Conservation (phyloP, 2,329 filamentous ascomycete genomes). For the Cladosporium halotolerans region DNA sequence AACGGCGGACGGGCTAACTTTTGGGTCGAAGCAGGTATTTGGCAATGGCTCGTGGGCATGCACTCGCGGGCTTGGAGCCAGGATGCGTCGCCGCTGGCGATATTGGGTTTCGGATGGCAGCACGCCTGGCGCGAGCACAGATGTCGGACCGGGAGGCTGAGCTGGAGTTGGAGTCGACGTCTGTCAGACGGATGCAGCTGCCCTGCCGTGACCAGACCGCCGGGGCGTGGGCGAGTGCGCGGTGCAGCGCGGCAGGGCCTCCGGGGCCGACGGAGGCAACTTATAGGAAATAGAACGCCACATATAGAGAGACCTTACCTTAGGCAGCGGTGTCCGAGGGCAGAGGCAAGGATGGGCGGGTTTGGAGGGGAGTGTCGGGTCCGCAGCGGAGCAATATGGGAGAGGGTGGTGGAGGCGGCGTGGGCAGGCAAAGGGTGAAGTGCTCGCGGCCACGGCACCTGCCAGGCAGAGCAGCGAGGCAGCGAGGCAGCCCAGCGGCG, state of each 20-base stretch:
- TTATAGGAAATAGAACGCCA: not conserved
- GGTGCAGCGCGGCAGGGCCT: conserved; percentile 6
- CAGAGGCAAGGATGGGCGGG: not conserved
- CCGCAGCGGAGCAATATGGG: not conserved
- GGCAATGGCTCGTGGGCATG: not conserved
- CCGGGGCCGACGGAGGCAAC: conserved; percentile 9
- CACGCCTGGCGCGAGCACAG: conserved; percentile 10
- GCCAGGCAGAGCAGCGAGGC: not conserved
- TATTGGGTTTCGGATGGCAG: conserved; percentile 11
- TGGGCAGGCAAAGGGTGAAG: too few species aligned
- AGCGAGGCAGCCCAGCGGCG: not conserved
- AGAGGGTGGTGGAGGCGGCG: not conserved
- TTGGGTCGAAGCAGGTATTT: conserved; percentile 7
- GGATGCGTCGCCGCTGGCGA: conserved; percentile 4
- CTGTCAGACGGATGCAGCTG: conserved; percentile 2
- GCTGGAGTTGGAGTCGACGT: conserved; percentile 5
- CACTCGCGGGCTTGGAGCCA: conserved; percentile 6
- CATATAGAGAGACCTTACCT: conserved; percentile 11
- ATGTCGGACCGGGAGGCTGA: not conserved
- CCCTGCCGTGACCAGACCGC: conserved; percentile 6
- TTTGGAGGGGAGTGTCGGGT: not conserved
- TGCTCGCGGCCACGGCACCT: not conserved
- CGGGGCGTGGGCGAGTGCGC: not conserved
- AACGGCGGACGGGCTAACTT: conserved; percentile 11
- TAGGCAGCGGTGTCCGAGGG: conserved; percentile 2